These are phyloP conservation scores for Termitomyces sp. DNA, from an alignment of 768 basidiomycete genomes.

Conservation along the genomic window DNA sequence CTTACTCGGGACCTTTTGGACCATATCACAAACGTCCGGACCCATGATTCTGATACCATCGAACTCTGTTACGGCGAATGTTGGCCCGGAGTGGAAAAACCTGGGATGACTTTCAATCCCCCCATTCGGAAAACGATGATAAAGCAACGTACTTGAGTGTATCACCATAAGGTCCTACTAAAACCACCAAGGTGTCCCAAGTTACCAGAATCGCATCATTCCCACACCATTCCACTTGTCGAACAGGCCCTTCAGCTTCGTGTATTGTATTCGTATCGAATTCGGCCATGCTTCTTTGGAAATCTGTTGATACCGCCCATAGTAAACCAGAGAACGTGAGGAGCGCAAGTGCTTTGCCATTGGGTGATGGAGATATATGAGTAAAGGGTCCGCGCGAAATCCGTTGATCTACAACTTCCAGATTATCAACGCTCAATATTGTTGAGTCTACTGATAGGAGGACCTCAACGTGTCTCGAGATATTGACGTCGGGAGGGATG, in stretches of 20 bases:
- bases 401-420: slow-evolving; percentile 86
- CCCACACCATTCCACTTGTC: slow-evolving; percentile 91
- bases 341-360: slow-evolving; percentile 87
- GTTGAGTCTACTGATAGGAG: slow-evolving; percentile 77
- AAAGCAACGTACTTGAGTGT: slow-evolving; percentile 60
- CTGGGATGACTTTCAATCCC: slow-evolving; percentile 32
- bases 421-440: slow-evolving; percentile 80
- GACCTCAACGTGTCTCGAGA: slow-evolving; percentile 87
- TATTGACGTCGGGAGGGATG: slow-evolving; percentile 84
- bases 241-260: slow-evolving; percentile 52
- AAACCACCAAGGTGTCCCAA: slow-evolving; percentile 69
- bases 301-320: slow-evolving; percentile 95
- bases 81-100: slow-evolving; percentile 72
- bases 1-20: slow-evolving; percentile 91
- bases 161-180: slow-evolving; percentile 93
- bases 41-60: slow-evolving; percentile 88
- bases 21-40: slow-evolving; percentile 75
- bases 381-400: slow-evolving; percentile 86
- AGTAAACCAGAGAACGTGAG: slow-evolving; percentile 67
- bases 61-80: slow-evolving; percentile 76
- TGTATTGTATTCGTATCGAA: slow-evolving; percentile 61
- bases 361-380: slow-evolving; percentile 85
- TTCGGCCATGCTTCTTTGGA: slow-evolving; percentile 83
- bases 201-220: slow-evolving; percentile 89
- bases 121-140: not conserved